Base-by-base conservation (phyloP, 2,329 filamentous ascomycete genomes). In the Lecanicillium sp. region DNA sequence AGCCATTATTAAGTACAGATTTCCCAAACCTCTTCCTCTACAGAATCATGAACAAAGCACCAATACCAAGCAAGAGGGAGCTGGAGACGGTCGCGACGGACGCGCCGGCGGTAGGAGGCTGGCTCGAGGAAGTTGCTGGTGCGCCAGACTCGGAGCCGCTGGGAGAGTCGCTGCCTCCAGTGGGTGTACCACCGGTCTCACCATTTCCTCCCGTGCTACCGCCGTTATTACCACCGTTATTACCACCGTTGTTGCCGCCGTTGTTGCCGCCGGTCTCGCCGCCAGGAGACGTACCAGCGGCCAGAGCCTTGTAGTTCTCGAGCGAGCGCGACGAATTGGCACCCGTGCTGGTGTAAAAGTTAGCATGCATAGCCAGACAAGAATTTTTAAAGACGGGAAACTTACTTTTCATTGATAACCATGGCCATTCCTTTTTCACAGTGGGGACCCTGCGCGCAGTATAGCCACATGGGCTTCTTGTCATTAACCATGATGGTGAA, bases 391-490 rank as follows among this genome's bases (percentile, higher is more conserved):
- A 31, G 4, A 7, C 4, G 27, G 4, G 14, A 15, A 15, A 62
- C 79, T 62, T 62, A 84, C 79, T 81, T 70, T 63, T 77, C 77
- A 61, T 89, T 88, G 56, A 88, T 79, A 22, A 85, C 82, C 66
- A 85, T 81, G 41, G 74, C 71, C 81, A 88, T 88, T 45, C 83
- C 83, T 34, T 57, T 64, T 59, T 87, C 75, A 61, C 85, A 92
- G 65, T 92, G 86, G 53, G 71, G 75, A 33, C 58, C 78, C 59
- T 87, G 81, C 20, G 77, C 79, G 64, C 85, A 90, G 71, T 83
- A 90, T 47, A 85, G 65, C 84, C 86, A 92, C 47, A 89, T 68
- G 20, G 86, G 85, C 40, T 72, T 81, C 32, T 71, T 75, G 59
- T 78, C 69, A 53, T 79, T 81, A 58, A 92, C 65, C 57, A 71